Conservation (phyloP, 2,329 filamentous ascomycete species). For the Microcyclosporella mali region DNA sequence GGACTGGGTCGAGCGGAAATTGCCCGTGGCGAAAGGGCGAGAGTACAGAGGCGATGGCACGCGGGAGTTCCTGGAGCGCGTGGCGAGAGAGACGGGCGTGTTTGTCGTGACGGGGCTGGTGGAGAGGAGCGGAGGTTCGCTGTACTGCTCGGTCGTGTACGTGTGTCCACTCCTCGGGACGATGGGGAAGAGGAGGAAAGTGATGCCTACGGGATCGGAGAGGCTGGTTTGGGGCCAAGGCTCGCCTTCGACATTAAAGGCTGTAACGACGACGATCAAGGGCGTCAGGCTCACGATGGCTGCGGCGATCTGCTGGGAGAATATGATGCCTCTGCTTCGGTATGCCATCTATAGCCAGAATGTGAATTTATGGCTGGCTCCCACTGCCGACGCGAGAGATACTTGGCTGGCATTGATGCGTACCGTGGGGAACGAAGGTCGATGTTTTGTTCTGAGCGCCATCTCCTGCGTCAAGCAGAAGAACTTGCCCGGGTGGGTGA, state of each 20-base stretch:
- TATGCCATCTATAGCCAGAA: conserved; percentile 83
- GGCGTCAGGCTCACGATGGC: conserved; percentile 75
- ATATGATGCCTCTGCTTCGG: conserved; percentile 85
- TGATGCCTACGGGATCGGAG: conserved; percentile 84
- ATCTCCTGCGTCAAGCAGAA: conserved; percentile 70
- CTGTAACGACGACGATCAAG: conserved; percentile 71
- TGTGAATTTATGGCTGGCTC: conserved; percentile 84
- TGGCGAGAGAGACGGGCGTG: conserved; percentile 70
- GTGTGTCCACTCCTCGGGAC: conserved; percentile 68
- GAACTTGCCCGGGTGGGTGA: conserved; percentile 55
- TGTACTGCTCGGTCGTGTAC: conserved; percentile 80
- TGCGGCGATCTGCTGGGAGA: conserved; percentile 93
- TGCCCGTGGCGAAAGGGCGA: conserved; percentile 45
- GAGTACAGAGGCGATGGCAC: conserved; percentile 64
- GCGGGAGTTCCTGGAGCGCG: conserved; percentile 68
- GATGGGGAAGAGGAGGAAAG: conserved; percentile 81
- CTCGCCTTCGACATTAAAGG: conserved; percentile 68
- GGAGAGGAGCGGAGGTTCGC: conserved; percentile 70
- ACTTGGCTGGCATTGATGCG: conserved; percentile 79
- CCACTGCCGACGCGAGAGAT: conserved; percentile 78
- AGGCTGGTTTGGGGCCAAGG: conserved; percentile 86
- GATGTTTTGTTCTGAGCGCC: conserved; percentile 77
- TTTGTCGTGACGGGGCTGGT: conserved; percentile 77
- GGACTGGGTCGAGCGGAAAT: conserved; percentile 61
- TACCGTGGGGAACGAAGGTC: conserved; percentile 72